Base-by-base conservation (phyloP, 2,329 filamentous ascomycete species). In the Botrytis elliptica region DNA sequence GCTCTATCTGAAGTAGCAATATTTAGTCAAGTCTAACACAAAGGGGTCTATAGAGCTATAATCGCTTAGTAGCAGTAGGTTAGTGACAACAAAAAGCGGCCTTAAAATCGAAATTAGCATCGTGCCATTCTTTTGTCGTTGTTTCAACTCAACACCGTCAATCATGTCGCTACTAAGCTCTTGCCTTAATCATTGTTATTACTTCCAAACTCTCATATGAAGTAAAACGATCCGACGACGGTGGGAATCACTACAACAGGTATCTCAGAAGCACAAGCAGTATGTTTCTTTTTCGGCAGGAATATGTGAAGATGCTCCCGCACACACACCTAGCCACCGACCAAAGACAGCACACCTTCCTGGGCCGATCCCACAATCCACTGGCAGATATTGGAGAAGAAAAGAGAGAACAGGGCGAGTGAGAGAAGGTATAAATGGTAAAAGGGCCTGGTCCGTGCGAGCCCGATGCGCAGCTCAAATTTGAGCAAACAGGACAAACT, bases 291-390 rank as follows among this genome's bases (percentile, higher is more conserved):
- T 25, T 52, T 6, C 1, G 3, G 5, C 52, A 16, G 12, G 7
- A 55, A 29, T 55, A 3, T n/a, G n/a, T 18, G n/a, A 55, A 55
- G 14, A 55, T 16, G 1, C 2, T 55, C 14, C 12, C 14, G 6
- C 52, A 29, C 3, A n/a, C n/a, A 29, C 4, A n/a, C 5, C 14
- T 55, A n/a, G n/a, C n/a, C 52, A 3, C n/a, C 14, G 0, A 16
- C 3, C 14, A n/a, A 4, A n/a, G 14, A 29, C 52, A 55, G 1
- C 0, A 16, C n/a, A 29, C 12, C 12, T 16, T 52, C 4, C 10
- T 1, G 10, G 7, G 4, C 44, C 8, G 1, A 46, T 0, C 3
- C 22, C 9, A 6, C 49, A n/a, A 9, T 12, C 22, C 1, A n/a
- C 1, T 52, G 4, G 49, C 22, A 25, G 10, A 6, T 25, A n/a